A percentile compares a stretch with the other conserved stretches of the same genome.
These are phyloP conservation scores for Bryum argenteum DNA, from an alignment of 225 moss, liverwort and hornwort species.

Conservation along the genomic window DNA sequence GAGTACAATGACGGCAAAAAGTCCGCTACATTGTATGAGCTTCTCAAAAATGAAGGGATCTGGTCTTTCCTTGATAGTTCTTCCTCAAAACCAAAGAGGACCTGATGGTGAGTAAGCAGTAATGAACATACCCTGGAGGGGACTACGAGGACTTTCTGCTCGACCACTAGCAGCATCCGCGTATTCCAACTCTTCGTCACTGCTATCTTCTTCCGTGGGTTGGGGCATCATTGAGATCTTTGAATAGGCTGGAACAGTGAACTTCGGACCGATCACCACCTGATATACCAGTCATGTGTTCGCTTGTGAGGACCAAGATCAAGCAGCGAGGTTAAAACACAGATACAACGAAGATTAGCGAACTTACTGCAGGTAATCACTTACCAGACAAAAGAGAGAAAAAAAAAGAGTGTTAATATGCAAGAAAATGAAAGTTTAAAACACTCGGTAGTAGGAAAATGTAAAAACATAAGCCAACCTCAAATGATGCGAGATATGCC, in stretches of 20 bases:
- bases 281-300: conserved; percentile 35
- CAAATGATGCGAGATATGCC: background rate
- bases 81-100: conserved; percentile 27
- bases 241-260: conserved; percentile 81
- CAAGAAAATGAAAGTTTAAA: background rate
- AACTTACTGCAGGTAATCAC: background rate
- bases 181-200: conserved; percentile 97
- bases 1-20: background rate
- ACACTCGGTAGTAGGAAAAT: background rate
- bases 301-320: conserved; percentile 14
- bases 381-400: background rate
- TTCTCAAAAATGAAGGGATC: background rate
- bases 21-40: background rate
- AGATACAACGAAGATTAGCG: background rate
- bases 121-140: conserved; percentile 54
- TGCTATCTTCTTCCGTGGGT: conserved; percentile 85
- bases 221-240: conserved; percentile 87
- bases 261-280: conserved; percentile 91
- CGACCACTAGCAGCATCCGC: conserved; percentile 77
- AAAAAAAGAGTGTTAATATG: background rate
- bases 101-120: background rate
- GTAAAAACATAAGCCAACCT: background rate
- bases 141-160: conserved; percentile 70
- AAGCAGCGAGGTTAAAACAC: background rate
- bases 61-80: background rate